Evolutionary conservation across 495 filamentous ascomycete species (phyloP).

Genomic region (Podospora comata): DNA sequence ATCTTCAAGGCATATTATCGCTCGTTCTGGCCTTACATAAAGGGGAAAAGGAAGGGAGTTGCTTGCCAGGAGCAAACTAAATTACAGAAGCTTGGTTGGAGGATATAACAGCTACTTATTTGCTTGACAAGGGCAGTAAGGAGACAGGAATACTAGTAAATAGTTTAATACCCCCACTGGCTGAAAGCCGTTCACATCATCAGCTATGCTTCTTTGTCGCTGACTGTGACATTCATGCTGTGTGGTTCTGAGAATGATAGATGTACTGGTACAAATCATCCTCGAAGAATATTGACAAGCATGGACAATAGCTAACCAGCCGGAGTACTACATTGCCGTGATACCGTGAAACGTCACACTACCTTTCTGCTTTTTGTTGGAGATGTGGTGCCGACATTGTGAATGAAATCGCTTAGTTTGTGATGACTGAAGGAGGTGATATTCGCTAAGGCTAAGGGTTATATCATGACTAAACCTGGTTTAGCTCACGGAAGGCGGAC

Average conservation of each 20-base stretch:
- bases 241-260: background rate
- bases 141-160: background rate
- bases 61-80: conserved; percentile 19
- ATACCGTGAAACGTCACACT: background rate
- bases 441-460: background rate
- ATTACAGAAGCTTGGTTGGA: background rate
- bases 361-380: background rate
- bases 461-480: background rate
- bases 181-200: background rate
- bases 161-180: background rate
- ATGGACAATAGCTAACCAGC: background rate
- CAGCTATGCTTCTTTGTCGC: background rate
- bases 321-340: background rate
- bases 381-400: no score
- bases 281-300: no score
- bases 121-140: background rate
- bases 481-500: background rate
- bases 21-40: conserved; percentile 7
- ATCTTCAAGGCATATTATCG: conserved; percentile 7
- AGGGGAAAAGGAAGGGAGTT: background rate
- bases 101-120: background rate
- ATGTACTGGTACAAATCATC: background rate
- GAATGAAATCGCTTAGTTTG: background rate
- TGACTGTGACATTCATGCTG: background rate
- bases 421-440: background rate